phyloP scores from a whole-genome alignment of 805 yeast genomes.

The Torulaspora quercuum region DNA sequence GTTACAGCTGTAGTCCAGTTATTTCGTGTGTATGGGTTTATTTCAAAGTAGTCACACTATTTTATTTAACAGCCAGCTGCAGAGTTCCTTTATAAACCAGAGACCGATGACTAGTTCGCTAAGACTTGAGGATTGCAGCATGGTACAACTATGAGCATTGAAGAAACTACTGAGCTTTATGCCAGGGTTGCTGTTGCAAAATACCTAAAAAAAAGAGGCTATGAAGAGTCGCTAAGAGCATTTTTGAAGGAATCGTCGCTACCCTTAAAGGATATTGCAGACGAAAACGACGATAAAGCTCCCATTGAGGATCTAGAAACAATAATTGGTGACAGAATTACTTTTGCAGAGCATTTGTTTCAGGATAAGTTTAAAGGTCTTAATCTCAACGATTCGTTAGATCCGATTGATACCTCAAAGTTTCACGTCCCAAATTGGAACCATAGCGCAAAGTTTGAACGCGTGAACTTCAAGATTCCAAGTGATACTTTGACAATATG shows the following conservation, averaged over 20 bases:
- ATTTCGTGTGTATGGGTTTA: slow-evolving; percentile 5
- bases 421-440: slow-evolving; percentile 23
- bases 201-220: slow-evolving; percentile 51
- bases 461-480: not conserved
- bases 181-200: slow-evolving; percentile 51
- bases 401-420: slow-evolving; percentile 11
- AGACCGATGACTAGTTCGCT: too few relatives aligned
- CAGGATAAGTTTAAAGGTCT: slow-evolving; percentile 14
- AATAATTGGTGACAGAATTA: slow-evolving; percentile 29
- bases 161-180: slow-evolving; percentile 8
- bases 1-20: too few relatives aligned
- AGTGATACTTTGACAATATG: slow-evolving; percentile 5
- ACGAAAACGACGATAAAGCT: slow-evolving; percentile 7
- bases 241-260: slow-evolving; percentile 41
- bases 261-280: slow-evolving; percentile 8
- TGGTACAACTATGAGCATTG: slow-evolving; percentile 2
- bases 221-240: slow-evolving; percentile 43
- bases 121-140: too few relatives aligned
- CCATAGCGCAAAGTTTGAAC: slow-evolving; percentile 13
- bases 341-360: slow-evolving; percentile 23
- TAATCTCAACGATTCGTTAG: slow-evolving; percentile 16
- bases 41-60: too few relatives aligned
- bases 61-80: slow-evolving; percentile 4
- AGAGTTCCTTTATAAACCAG: too few relatives aligned
- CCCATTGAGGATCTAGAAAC: slow-evolving; percentile 21